Evolutionary conservation across 768 basidiomycete genomes (phyloP).

Genomic region (Megacollybia marginata): DNA sequence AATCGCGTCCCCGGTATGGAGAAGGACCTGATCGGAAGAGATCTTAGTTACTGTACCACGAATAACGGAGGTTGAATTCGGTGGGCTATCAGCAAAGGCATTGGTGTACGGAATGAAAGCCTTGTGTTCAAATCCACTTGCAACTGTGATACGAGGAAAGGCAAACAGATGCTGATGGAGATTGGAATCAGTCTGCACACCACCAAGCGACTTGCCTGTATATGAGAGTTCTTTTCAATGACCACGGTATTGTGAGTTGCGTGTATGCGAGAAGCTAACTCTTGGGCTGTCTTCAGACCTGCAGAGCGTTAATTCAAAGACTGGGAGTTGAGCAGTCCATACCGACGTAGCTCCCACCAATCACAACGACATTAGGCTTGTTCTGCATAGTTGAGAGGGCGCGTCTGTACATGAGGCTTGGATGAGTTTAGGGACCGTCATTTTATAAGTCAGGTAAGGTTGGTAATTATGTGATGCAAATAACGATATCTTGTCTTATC

Average conservation of each 20-base stretch:
- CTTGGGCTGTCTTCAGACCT: conserved; percentile 16
- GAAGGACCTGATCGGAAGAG: conserved; percentile 11
- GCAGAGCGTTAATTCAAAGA: no score
- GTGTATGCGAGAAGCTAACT: conserved; percentile 12
- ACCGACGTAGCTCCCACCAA: conserved; percentile 29
- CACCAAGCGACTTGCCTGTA: conserved; percentile 9
- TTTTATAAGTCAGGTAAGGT: no score
- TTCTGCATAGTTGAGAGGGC: conserved; percentile 1
- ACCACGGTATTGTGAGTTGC: conserved; percentile 20
- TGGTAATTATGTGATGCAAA: no score
- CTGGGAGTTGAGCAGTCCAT: background rate
- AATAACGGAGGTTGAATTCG: conserved; percentile 14
- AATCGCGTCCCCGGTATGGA: conserved; percentile 15
- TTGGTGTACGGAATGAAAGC: conserved; percentile 25
- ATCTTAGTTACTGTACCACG: conserved; percentile 12
- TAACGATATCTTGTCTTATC: no score
- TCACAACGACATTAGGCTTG: conserved; percentile 24
- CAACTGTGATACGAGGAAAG: conserved; percentile 22
- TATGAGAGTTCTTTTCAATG: conserved; percentile 27
- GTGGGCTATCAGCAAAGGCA: conserved; percentile 13
- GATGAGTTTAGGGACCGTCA: no score
- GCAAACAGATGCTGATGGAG: conserved; percentile 20
- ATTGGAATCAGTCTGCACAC: background rate
- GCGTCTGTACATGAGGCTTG: background rate
- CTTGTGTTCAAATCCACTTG: conserved; percentile 17